Conservation (phyloP, 805 yeast genomes). For the Saccharomycopsis capsularis region DNA sequence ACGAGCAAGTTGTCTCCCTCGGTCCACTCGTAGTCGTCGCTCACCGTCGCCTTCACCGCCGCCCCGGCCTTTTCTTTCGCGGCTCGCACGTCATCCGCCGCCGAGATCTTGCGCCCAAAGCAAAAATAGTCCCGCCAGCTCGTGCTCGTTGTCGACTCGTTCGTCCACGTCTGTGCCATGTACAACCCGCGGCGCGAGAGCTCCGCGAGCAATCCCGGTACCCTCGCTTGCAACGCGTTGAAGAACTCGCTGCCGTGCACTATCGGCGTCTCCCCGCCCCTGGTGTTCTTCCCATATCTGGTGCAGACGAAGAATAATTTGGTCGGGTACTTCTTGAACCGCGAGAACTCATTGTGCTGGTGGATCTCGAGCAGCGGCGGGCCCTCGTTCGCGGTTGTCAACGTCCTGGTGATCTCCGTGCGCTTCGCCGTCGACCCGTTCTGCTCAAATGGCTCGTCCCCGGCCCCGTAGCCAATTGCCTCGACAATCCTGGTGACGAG, state of each 20-base stretch:
- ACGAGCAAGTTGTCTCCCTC: constrained; percentile 26
- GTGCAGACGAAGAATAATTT: constrained; percentile 26
- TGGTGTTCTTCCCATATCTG: constrained; percentile 21
- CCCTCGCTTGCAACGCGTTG: constrained; percentile 20
- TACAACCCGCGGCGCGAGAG: constrained; percentile 26
- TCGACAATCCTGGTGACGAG: constrained; percentile 23
- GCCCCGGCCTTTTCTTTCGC: constrained; percentile 27
- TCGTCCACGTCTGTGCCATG: constrained; percentile 28
- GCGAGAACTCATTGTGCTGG: constrained; percentile 32
- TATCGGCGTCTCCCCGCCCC: constrained; percentile 32
- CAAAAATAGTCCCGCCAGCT: constrained; percentile 29
- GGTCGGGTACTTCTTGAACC: constrained; percentile 28
- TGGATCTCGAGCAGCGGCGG: constrained; percentile 24
- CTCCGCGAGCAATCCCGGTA: constrained; percentile 25
- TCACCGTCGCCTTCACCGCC: constrained; percentile 25
- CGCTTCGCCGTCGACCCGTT: constrained; percentile 29
- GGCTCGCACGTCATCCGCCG: constrained; percentile 25
- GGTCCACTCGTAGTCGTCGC: constrained; percentile 28
- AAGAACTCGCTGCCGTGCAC: constrained; percentile 31
- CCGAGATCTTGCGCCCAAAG: constrained; percentile 28
- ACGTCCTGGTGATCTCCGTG: constrained; percentile 24
- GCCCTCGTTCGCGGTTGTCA: constrained; percentile 32
- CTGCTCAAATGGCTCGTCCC: constrained; percentile 26
- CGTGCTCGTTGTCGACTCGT: constrained; percentile 21
- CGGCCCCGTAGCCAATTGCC: constrained; percentile 25